Evolutionary conservation across 1,139 yeast species (phyloP).

Genomic region (Magnusiomyces paraingens): DNA sequence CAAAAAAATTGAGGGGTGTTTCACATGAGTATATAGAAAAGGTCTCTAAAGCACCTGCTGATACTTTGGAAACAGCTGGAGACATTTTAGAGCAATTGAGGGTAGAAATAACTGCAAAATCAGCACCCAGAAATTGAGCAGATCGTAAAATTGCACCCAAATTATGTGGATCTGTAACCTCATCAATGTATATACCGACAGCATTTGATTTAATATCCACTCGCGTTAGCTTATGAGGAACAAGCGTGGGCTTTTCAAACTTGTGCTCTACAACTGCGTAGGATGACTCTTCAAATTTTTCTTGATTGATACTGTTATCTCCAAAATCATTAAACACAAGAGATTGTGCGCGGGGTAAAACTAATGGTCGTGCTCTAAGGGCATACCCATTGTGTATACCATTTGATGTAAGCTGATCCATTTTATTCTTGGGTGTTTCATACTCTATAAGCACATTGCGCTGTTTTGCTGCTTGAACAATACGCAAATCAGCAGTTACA

Average conservation of each 20-base stretch:
- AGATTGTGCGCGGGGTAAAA: slow-evolving; percentile 38
- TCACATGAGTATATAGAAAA: slow-evolving; percentile 53
- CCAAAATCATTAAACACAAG: slow-evolving; percentile 3
- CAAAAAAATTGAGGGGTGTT: slow-evolving; percentile 58
- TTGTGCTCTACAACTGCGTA: slow-evolving; percentile 1
- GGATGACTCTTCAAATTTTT: neutral
- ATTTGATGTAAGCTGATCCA: slow-evolving; percentile 55
- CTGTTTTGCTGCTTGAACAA: slow-evolving; percentile 43
- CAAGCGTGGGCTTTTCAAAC: neutral
- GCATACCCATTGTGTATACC: slow-evolving; percentile 84
- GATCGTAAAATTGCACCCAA: slow-evolving; percentile 81
- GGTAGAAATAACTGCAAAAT: slow-evolving; percentile 65
- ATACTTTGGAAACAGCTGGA: slow-evolving; percentile 72
- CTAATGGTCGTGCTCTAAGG: slow-evolving; percentile 57
- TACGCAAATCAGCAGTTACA: slow-evolving; percentile 22
- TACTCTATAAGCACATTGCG: slow-evolving; percentile 41
- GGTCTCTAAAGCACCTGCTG: slow-evolving; percentile 76
- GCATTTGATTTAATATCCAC: slow-evolving; percentile 42
- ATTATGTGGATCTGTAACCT: slow-evolving; percentile 84
- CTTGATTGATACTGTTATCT: neutral
- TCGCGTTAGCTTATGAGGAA: slow-evolving; percentile 5
- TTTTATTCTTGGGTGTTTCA: slow-evolving; percentile 46
- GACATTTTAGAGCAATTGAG: slow-evolving; percentile 68
- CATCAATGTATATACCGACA: slow-evolving; percentile 71
- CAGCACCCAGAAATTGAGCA: slow-evolving; percentile 80